Percentiles rank a stretch among this genome's conserved stretches.
phyloP scores from a whole-genome alignment of 306 rosid species.

The Prunus davidiana region DNA sequence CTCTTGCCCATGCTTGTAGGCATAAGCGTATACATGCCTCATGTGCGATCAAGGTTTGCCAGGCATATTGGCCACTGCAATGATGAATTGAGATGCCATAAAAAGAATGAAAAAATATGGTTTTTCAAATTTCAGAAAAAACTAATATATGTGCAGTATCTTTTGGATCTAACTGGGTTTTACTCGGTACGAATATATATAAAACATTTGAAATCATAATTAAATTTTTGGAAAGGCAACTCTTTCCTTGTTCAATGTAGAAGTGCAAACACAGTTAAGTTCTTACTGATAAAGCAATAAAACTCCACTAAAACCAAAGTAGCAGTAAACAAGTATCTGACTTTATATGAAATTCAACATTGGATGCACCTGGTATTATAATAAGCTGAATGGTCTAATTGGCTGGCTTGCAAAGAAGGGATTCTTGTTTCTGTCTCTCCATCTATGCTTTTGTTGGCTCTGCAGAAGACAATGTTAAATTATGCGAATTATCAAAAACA shows the following conservation, averaged over 20 bases:
- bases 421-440: constrained; percentile 44
- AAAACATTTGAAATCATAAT: background rate
- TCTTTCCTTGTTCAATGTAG: background rate
- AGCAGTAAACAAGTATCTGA: constrained; percentile 1
- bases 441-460: constrained; percentile 35
- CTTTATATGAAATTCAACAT: constrained; percentile 5
- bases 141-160: background rate
- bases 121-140: background rate
- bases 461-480: constrained; percentile 31
- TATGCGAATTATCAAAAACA: background rate
- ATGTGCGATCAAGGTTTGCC: constrained; percentile 92
- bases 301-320: background rate
- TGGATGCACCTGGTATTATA: constrained; percentile 61
- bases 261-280: background rate
- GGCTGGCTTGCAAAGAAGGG: constrained; percentile 34
- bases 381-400: constrained; percentile 40
- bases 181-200: too few species aligned
- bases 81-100: constrained; percentile 25
- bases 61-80: constrained; percentile 82
- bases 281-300: background rate
- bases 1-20: constrained; percentile 89
- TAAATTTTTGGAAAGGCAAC: background rate
- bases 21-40: constrained; percentile 94
- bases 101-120: background rate
- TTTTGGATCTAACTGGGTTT: background rate